These are phyloP conservation scores for Berkeleyomyces basicola DNA, from an alignment of 2,329 filamentous ascomycete genomes.

Conservation along the genomic window DNA sequence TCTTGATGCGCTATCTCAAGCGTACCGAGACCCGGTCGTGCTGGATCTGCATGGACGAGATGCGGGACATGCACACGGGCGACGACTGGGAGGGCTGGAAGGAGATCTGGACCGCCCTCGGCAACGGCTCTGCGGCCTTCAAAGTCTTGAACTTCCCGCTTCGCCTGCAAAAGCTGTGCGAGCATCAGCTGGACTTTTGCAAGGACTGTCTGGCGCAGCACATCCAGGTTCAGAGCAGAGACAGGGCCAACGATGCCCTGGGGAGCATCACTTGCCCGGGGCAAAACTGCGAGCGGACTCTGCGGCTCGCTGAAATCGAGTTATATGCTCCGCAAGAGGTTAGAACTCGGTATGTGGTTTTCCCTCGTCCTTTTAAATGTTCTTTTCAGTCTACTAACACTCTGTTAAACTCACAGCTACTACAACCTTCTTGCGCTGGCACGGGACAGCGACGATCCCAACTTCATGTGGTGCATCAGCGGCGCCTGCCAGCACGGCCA, in stretches of 20 bases:
- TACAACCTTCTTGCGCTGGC: neutral
- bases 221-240: neutral
- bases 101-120: neutral
- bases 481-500: slow-evolving; percentile 50
- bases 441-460: slow-evolving; percentile 37
- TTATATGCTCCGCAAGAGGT: neutral
- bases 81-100: neutral
- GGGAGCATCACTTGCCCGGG: neutral
- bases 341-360: neutral
- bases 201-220: neutral
- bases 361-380: neutral
- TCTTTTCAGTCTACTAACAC: neutral
- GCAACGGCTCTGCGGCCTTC: neutral
- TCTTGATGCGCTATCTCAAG: slow-evolving; percentile 4
- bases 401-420: neutral
- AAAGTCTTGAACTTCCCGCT: neutral
- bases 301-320: neutral
- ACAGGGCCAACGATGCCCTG: neutral
- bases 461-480: slow-evolving; percentile 58
- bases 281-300: neutral
- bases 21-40: neutral
- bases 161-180: neutral
- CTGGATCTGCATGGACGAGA: slow-evolving; percentile 1
- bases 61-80: neutral
- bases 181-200: neutral